phyloP scores from a whole-genome alignment of 164 flowering plant species.

The Nymphaea colorata region DNA sequence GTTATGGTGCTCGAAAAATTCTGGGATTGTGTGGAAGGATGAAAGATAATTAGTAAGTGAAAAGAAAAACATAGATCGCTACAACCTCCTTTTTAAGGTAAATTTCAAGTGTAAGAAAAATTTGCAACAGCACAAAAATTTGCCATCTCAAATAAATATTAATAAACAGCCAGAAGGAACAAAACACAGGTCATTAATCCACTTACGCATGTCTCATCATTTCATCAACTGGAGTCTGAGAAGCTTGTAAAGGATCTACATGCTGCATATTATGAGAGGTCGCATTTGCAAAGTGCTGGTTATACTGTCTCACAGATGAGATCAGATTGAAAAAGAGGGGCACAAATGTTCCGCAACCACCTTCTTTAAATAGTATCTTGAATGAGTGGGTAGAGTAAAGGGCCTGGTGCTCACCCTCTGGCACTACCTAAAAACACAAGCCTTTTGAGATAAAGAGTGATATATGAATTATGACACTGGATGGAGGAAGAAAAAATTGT shows the following conservation, averaged over 20 bases:
- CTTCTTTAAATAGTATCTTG: constrained; percentile 94
- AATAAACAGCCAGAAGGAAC: not conserved
- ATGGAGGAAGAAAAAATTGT: not conserved
- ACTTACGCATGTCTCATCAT: constrained; percentile 99
- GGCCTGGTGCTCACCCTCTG: constrained; percentile 66
- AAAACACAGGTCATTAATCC: not conserved
- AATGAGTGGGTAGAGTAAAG: constrained; percentile 83
- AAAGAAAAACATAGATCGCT: too few species aligned
- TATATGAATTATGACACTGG: not conserved
- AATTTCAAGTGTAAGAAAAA: too few species aligned
- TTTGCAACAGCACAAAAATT: too few species aligned
- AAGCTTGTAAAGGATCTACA: constrained; percentile 77
- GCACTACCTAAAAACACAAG: constrained; percentile 55
- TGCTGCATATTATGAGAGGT: constrained; percentile 24
- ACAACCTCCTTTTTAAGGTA: too few species aligned
- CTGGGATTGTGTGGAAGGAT: too few species aligned
- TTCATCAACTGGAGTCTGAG: constrained; percentile 91
- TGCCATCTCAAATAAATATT: too few species aligned
- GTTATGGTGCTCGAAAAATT: too few species aligned
- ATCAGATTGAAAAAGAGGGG: constrained; percentile 82
- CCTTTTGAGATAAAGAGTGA: not conserved
- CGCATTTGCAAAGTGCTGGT: constrained; percentile 20
- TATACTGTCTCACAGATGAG: constrained; percentile 58
- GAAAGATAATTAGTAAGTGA: too few species aligned
- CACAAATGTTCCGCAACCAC: constrained; percentile 95